Base-by-base conservation (phyloP, 129 eudicot species). In the Smallanthus sonchifolius region DNA sequence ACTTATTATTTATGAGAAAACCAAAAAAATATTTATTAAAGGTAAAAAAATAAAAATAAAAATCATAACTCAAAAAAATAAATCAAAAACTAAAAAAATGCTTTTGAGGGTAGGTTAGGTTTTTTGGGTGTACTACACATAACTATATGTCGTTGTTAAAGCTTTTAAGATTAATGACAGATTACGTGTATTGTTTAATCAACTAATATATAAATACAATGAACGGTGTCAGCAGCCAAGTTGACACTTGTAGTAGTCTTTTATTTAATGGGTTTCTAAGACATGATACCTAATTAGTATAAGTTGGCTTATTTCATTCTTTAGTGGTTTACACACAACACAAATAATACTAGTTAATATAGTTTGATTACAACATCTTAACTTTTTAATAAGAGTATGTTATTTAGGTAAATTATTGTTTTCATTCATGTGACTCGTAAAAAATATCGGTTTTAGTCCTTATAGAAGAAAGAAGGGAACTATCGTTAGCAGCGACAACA, bases 141-240 rank as follows among this genome's bases (percentile, higher is more conserved):
- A 59, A 62, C 78, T n/a, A n/a, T 30, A 10, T 65, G 48, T 8
- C 10, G 14, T 30, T 45, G 16, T 8, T 0, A 56, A 51, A 37
- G 17, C 66, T 39, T 39, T 55, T 38, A 16, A 39, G 17, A 14
- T 55, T 40, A 44, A 32, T 16, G 69, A 62, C 78, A 47, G 24
- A 74, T 45, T 42, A 43, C 24, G 40, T 62, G 38, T 45, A 35
- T 45, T 45, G 16, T 44, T 74, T 74, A 16, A 28, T 28, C 30
- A 30, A n/a, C 7, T 34, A 13, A 61, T 6, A 15, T 61, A 51
- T n/a, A 65, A 39, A 24, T 19, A 24, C 42, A 51, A 9, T 15
- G 35, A 39, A 4, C 19, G 44, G 44, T 75, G 80, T 49, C 20
- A 52, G 44, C 59, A 64, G 34, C 39, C 66, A 75, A 65, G 40